Percentiles rank a stretch among this genome's conserved stretches.
phyloP scores from a whole-genome alignment of 805 yeast species.

The Candida xyloterini region DNA sequence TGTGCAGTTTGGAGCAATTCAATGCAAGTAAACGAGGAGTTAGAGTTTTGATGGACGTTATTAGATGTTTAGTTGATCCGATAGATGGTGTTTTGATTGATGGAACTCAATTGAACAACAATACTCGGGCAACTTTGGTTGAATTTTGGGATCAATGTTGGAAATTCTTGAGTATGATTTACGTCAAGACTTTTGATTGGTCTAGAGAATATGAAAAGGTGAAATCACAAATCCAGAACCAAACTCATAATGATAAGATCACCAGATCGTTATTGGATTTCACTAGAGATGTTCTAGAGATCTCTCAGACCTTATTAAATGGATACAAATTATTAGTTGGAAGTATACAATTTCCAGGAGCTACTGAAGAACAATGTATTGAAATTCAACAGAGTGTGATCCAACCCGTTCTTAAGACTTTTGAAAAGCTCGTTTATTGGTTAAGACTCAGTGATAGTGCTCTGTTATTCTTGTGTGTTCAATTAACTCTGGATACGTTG shows the following conservation, averaged over 20 bases:
- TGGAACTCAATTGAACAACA: slow-evolving; percentile 6
- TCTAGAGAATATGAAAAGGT: slow-evolving; percentile 41
- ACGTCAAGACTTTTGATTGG: slow-evolving; percentile 71
- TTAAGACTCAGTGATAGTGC: slow-evolving; percentile 77
- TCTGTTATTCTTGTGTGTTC: slow-evolving; percentile 68
- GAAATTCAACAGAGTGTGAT: slow-evolving; percentile 38
- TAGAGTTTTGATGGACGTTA: slow-evolving; percentile 70
- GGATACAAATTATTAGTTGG: slow-evolving; percentile 51
- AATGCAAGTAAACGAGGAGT: slow-evolving; percentile 47
- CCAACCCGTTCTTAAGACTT: slow-evolving; percentile 54
- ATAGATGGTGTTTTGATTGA: slow-evolving; percentile 50
- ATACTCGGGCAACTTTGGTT: slow-evolving; percentile 28
- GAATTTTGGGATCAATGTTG: slow-evolving; percentile 70
- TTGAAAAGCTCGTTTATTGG: slow-evolving; percentile 73
- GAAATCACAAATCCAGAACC: slow-evolving; percentile 18
- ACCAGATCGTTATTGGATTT: slow-evolving; percentile 48
- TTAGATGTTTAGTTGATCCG: slow-evolving; percentile 62
- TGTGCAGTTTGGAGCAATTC: slow-evolving; percentile 20
- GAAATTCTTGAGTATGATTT: slow-evolving; percentile 68
- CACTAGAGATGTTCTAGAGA: slow-evolving; percentile 81
- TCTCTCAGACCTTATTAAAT: slow-evolving; percentile 65
- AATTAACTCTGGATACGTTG: slow-evolving; percentile 61
- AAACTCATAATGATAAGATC: slow-evolving; percentile 24
- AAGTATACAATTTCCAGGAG: slow-evolving; percentile 26
- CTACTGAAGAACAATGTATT: slow-evolving; percentile 15